phyloP scores from a whole-genome alignment of 176 grass and related monocot genomes.

The Dendrocalamus sinicus region DNA sequence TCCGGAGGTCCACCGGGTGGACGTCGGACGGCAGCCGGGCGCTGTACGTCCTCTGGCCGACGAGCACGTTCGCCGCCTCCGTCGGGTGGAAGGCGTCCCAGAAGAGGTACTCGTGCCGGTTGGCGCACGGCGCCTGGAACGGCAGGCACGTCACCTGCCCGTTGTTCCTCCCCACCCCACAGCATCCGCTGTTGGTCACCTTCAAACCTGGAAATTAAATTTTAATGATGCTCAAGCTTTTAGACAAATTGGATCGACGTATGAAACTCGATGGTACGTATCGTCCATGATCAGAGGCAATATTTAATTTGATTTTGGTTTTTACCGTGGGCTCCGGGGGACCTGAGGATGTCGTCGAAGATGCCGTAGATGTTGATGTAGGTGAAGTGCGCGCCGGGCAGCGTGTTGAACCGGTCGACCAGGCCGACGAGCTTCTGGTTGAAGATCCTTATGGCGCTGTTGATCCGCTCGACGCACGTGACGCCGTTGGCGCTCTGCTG shows the following conservation, averaged over 20 bases:
- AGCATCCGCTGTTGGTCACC: constrained; percentile 75
- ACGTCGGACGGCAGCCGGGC: constrained; percentile 63
- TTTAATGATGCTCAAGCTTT: background rate
- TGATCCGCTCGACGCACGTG: constrained; percentile 65
- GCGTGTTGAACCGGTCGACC: constrained; percentile 69
- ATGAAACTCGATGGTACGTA: background rate
- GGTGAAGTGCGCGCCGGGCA: constrained; percentile 75
- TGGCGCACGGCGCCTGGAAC: constrained; percentile 71
- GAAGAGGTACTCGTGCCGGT: constrained; percentile 81
- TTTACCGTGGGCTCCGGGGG: constrained; percentile 50
- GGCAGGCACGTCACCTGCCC: constrained; percentile 95
- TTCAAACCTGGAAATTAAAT: constrained; percentile 42
- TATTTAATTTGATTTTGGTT: background rate
- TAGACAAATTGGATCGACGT: background rate
- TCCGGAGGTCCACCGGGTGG: constrained; percentile 67
- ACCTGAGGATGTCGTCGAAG: constrained; percentile 63
- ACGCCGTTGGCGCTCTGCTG: constrained; percentile 70
- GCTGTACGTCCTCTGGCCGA: constrained; percentile 69
- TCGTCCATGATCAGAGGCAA: background rate
- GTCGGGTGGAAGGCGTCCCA: constrained; percentile 99
- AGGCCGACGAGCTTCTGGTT: constrained; percentile 56
- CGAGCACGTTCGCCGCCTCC: constrained; percentile 63
- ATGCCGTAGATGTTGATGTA: constrained; percentile 76
- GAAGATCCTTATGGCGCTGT: constrained; percentile 72
- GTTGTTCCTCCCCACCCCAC: constrained; percentile 93